Base-by-base conservation (phyloP, 1,139 yeast species). In the Nadsonia commutata region DNA sequence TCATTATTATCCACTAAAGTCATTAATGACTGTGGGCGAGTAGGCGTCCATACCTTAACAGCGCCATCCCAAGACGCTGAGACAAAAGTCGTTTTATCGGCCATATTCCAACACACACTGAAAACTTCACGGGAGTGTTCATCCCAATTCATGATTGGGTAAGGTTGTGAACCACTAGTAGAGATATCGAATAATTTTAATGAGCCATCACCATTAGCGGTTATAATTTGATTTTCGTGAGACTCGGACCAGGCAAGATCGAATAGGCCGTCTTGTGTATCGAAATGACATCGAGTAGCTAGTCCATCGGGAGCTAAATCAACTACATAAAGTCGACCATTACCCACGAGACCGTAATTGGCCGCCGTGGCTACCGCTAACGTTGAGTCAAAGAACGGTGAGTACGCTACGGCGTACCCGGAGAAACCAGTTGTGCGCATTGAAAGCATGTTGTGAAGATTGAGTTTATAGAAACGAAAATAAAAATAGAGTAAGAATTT, bases 21-120 rank as follows among this genome's bases (percentile, higher is more conserved):
- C 46, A 73, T 42, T 44, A 85, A 47, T 17, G 93, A 78, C 36
- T 68, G 63, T 13, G 67, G 66, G 43, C 90, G 66, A 27, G 64
- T 63, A 0, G 94, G 90, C 0, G 78, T 63, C 80, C 80, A 75
- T 7, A 90, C 57, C 60, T 84, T 85, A 41, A 88, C 73, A 1
- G 80, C 68, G 0, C 96, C 95, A 60, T 90, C 97, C 97, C 97
- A 90, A 19, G 94, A 81, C 21, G 88, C 72, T 18, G 90, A 72
- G 37, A 80, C 76, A 59, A 88, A 83, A 22, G 68, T 67, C 1
- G 71, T 56, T 59, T 86, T 88, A 51, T 82, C 88, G 2, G 81
- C 79, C 54, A 82, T 60, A 60, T 84, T 85, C 96, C 97, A 88
- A 56, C 78, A 75, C 37, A 88, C 79, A 2, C 84, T 72, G 51